Percentiles rank a stretch among this genome's conserved stretches.
Evolutionary conservation across 306 rosid genomes (phyloP).

Genomic region (Sechiopsis laciniata): DNA sequence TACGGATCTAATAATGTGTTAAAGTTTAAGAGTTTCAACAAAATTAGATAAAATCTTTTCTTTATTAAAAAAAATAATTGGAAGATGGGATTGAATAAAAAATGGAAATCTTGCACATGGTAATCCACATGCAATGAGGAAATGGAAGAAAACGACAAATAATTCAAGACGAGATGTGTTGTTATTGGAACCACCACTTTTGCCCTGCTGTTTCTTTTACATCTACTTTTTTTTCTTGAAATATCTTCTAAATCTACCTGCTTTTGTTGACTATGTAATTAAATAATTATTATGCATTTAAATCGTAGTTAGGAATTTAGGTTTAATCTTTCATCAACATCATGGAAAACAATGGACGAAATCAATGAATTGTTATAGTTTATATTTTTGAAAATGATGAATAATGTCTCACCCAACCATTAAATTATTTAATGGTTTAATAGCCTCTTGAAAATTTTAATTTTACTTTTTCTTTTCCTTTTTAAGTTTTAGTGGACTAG

Average conservation of each 20-base stretch:
- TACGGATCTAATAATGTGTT: no score
- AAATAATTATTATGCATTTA: background rate
- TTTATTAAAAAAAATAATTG: background rate
- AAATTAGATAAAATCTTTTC: background rate
- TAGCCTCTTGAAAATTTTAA: background rate
- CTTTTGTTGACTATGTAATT: background rate
- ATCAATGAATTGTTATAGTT: background rate
- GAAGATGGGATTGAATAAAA: conserved; percentile 1
- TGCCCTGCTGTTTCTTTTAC: background rate
- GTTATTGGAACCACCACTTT: conserved; percentile 3
- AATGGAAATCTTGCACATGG: background rate
- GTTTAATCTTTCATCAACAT: background rate
- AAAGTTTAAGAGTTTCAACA: background rate
- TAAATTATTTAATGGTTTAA: background rate
- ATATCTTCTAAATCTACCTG: background rate
- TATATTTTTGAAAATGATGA: background rate
- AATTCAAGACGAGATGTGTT: conserved; percentile 4
- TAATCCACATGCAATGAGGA: background rate
- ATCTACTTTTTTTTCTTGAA: no score
- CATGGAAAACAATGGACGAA: background rate
- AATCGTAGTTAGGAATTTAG: background rate
- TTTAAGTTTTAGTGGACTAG: no score
- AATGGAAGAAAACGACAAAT: conserved; percentile 10
- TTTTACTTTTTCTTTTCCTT: no score
- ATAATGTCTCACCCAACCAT: background rate